phyloP scores from a whole-genome alignment of 2,329 filamentous ascomycete species.

The Cladosporium sp. region DNA sequence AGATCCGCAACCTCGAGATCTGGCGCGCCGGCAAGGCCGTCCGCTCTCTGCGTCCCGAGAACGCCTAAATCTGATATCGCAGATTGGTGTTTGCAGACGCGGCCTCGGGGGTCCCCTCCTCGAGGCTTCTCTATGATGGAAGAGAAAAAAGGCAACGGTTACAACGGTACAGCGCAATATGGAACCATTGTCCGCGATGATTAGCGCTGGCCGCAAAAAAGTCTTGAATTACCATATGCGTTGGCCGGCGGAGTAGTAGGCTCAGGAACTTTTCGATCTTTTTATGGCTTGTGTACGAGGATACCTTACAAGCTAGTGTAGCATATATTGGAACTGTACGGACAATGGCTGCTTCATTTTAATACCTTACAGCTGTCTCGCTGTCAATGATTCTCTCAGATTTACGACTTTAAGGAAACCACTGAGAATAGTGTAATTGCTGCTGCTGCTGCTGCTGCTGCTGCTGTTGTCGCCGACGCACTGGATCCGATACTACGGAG shows the following conservation, averaged over 20 bases:
- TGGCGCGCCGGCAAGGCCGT: conserved; percentile 99
- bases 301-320: conserved; percentile 3
- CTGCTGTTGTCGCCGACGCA: too few species aligned
- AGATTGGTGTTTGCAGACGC: conserved; percentile 1
- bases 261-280: background rate
- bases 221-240: conserved; percentile 12
- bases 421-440: too few species aligned
- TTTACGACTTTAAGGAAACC: too few species aligned
- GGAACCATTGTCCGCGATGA: conserved; percentile 11
- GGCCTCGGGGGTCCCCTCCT: background rate
- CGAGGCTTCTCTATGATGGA: background rate
- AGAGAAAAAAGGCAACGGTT: conserved; percentile 5
- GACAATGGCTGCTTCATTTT: conserved; percentile 9
- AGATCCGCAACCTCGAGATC: conserved; percentile 98
- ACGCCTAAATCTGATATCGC: conserved; percentile 23
- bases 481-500: too few species aligned
- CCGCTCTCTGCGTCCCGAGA: conserved; percentile 48
- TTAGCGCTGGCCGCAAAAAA: conserved; percentile 13
- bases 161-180: conserved; percentile 12
- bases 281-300: background rate
- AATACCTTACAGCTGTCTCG: background rate
- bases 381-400: too few species aligned
- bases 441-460: too few species aligned
- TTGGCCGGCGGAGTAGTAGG: background rate
- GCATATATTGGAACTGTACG: conserved; percentile 14